Conservation (phyloP, 768 basidiomycete genomes). For the Pleurotus platypus region DNA sequence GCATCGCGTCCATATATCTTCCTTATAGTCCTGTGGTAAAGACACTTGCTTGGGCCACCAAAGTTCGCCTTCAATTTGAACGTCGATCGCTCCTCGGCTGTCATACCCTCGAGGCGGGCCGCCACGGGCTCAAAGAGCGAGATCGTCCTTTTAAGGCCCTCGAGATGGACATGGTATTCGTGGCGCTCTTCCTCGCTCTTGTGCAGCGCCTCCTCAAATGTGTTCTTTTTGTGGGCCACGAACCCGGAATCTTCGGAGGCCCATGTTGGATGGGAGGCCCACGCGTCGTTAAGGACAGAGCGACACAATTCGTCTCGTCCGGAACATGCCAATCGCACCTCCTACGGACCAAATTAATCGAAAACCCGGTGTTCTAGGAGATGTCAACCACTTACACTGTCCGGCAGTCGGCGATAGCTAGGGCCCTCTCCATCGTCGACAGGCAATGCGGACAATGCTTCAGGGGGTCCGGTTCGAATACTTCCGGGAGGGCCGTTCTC, state of each 20-base stretch:
- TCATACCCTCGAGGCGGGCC: slow-evolving; percentile 83
- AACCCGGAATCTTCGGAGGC: slow-evolving; percentile 96
- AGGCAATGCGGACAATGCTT: slow-evolving; percentile 73
- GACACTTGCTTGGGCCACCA: slow-evolving; percentile 80
- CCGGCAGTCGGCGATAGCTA: slow-evolving; percentile 88
- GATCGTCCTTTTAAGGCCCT: slow-evolving; percentile 87
- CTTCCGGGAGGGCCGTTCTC: slow-evolving; percentile 78
- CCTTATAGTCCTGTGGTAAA: slow-evolving; percentile 92
- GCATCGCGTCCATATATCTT: slow-evolving; percentile 88
- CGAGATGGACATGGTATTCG: slow-evolving; percentile 95
- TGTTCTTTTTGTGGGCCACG: slow-evolving; percentile 93
- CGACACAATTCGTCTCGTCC: slow-evolving; percentile 93
- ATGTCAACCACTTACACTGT: slow-evolving; percentile 59
- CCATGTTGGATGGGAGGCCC: slow-evolving; percentile 99
- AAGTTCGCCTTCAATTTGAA: slow-evolving; percentile 86
- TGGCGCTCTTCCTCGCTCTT: slow-evolving; percentile 98
- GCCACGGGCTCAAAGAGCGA: slow-evolving; percentile 86
- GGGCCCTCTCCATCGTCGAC: slow-evolving; percentile 87
- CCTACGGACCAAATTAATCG: slow-evolving; percentile 42
- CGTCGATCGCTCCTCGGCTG: slow-evolving; percentile 73
- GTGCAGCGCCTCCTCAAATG: slow-evolving; percentile 93
- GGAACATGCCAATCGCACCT: slow-evolving; percentile 86
- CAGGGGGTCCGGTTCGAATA: slow-evolving; percentile 71
- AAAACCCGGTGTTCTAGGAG: neutral
- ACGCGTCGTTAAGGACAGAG: slow-evolving; percentile 94